Conservation (phyloP, 805 yeast species). For the Saccharomycopsis selenospora region DNA sequence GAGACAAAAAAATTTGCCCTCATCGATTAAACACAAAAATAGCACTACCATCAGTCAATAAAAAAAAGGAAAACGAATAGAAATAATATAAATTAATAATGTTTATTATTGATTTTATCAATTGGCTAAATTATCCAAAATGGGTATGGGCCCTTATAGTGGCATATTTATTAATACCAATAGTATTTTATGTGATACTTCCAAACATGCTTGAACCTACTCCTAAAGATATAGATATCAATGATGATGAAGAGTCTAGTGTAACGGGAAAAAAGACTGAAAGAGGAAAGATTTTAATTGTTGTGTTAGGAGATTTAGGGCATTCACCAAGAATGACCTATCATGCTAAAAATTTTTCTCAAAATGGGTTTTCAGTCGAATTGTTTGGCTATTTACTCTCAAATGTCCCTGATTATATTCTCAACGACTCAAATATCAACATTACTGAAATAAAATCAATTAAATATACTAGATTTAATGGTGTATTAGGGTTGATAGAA, state of each 20-base stretch:
- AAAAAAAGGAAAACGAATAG: too few species aligned
- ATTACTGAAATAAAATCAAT: slow-evolving; percentile 37
- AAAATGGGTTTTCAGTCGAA: slow-evolving; percentile 64
- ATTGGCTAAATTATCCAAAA: background rate
- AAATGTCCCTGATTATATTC: slow-evolving; percentile 41
- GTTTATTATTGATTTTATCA: background rate
- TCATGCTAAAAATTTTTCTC: slow-evolving; percentile 76
- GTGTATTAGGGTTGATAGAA: slow-evolving; percentile 21
- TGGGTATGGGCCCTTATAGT: slow-evolving; percentile 6
- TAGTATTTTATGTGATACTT: slow-evolving; percentile 34
- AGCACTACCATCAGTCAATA: too few species aligned
- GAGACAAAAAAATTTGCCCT: too few species aligned
- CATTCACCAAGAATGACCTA: slow-evolving; percentile 93
- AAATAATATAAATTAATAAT: too few species aligned
- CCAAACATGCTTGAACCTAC: slow-evolving; percentile 29
- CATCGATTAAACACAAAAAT: too few species aligned
- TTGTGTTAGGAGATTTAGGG: slow-evolving; percentile 89
- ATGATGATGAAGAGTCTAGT: slow-evolving; percentile 3
- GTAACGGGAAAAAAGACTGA: background rate
- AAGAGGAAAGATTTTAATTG: slow-evolving; percentile 46
- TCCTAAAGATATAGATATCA: slow-evolving; percentile 2
- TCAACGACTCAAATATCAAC: slow-evolving; percentile 44
- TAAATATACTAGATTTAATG: slow-evolving; percentile 28
- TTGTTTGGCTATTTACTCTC: slow-evolving; percentile 77
- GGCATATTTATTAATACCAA: slow-evolving; percentile 27